Base-by-base conservation (phyloP, 192 early-diverging fungal genomes). In the Coemansia sp. region DNA sequence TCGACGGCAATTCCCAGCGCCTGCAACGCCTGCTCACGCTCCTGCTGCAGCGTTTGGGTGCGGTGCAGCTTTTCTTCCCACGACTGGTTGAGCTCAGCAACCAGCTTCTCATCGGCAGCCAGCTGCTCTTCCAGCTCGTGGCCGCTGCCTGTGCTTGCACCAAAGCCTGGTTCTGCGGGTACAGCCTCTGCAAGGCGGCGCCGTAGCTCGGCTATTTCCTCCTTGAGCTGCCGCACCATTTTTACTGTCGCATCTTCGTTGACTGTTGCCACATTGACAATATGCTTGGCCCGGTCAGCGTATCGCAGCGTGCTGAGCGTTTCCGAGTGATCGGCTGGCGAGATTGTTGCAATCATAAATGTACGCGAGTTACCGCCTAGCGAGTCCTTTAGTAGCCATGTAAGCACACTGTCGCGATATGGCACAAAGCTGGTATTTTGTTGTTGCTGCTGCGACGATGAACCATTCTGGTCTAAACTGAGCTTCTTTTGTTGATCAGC, bases 351-450 rank as follows among this genome's bases (percentile, higher is more conserved):
- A 34, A 93, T 87, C 82, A 93, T 92, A 56, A 86, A 82, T 5
- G 91, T 93, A 47, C 89, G 87, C 25, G 90, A 92, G 65, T 92
- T 92, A 61, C 92, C 92, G 58, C 92, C 92, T 4, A 93, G 70
- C 31, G 87, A 90, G 61, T 93, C 91, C 67, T 92, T 91, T 5
- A 93, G 73, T 26, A 93, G 73, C 90, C 90, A 93, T 4, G 91
- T 93, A 21, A 93, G 78, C 11, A 86, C 83, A 86, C 94, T 96
- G 72, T 97, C 95, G 23, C 95, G 83, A 68, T 97, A 97, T 3
- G 94, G 93, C 18, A 97, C 85, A 74, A 89, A 92, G 64, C 84
- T 82, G 14, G 47, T 17, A 21, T 18, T 11, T 20, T 37, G 49
- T 6, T 4, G 51, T 47, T 49, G 47, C 46, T 56, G 28, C 6